Evolutionary conservation across 495 filamentous ascomycete genomes (phyloP).

Genomic region (Aspergillus sclerotioniger): DNA sequence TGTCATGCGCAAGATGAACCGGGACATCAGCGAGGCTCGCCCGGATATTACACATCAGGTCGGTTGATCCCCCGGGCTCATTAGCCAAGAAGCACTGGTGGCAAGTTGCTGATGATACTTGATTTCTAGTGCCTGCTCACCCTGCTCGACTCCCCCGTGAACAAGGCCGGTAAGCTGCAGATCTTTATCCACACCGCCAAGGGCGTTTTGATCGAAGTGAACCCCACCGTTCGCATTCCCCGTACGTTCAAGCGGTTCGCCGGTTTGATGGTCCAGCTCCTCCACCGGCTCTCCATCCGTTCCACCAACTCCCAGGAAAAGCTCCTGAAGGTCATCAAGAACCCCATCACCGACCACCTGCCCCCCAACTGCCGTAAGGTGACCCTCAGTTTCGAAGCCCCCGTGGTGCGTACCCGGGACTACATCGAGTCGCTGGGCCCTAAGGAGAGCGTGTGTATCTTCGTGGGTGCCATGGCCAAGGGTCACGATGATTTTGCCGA

Average conservation of each 20-base stretch:
- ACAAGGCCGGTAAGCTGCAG: slow-evolving; percentile 95
- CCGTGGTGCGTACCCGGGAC: slow-evolving; percentile 80
- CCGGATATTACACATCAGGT: slow-evolving; percentile 99
- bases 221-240: slow-evolving; percentile 92
- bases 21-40: slow-evolving; percentile 95
- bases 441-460: slow-evolving; percentile 93
- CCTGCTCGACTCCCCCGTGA: slow-evolving; percentile 94
- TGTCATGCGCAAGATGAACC: slow-evolving; percentile 98
- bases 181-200: slow-evolving; percentile 98
- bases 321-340: slow-evolving; percentile 93
- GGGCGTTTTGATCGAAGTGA: slow-evolving; percentile 95
- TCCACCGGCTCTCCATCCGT: slow-evolving; percentile 92
- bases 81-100: background rate
- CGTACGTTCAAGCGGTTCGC: slow-evolving; percentile 99
- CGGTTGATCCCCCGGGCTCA: slow-evolving; percentile 25
- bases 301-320: slow-evolving; percentile 96
- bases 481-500: slow-evolving; percentile 95
- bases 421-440: slow-evolving; percentile 75
- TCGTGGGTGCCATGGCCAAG: slow-evolving; percentile 98
- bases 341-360: slow-evolving; percentile 94
- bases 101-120: slow-evolving; percentile 13
- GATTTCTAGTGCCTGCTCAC: slow-evolving; percentile 82
- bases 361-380: slow-evolving; percentile 97
- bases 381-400: slow-evolving; percentile 87
- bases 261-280: slow-evolving; percentile 97